Evolutionary conservation across 2,329 filamentous ascomycete species (phyloP).

Genomic region (Fusarium luffae): DNA sequence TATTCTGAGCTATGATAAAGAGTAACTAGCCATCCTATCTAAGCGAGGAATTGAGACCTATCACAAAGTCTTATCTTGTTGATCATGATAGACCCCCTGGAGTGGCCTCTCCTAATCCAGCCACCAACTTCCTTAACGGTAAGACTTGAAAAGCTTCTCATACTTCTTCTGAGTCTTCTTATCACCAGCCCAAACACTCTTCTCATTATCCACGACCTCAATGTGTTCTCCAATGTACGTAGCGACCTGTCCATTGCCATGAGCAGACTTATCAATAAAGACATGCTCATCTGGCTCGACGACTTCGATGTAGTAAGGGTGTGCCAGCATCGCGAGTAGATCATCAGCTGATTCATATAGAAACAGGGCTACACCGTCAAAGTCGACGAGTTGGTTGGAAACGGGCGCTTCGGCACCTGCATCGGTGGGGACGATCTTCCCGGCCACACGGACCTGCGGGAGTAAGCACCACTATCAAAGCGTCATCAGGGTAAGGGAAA

Average conservation of each 20-base stretch:
- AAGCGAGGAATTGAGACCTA: neutral
- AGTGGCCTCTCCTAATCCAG: no score
- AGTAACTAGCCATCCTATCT: accelerated
- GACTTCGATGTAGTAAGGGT: constrained; percentile 46
- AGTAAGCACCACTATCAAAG: neutral
- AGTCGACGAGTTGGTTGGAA: constrained; percentile 40
- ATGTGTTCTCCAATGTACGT: constrained; percentile 42
- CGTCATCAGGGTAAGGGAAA: accelerated
- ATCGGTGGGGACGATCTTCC: constrained; percentile 42
- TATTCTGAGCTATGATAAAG: neutral
- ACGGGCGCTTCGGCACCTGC: constrained; percentile 28
- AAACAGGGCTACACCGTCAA: constrained; percentile 49
- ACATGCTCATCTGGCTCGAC: constrained; percentile 47
- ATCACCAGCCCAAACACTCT: constrained; percentile 44
- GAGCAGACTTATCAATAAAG: constrained; percentile 47
- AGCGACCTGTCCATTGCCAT: constrained; percentile 45
- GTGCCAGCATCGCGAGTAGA: constrained; percentile 41
- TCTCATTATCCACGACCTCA: constrained; percentile 39
- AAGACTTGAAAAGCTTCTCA: constrained; percentile 41
- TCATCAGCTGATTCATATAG: constrained; percentile 41
- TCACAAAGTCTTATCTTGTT: neutral
- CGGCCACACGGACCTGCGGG: constrained; percentile 42
- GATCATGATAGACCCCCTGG: neutral
- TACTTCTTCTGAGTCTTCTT: constrained; percentile 29
- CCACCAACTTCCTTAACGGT: neutral